Conservation (phyloP, 2,329 filamentous ascomycete genomes). For the Cladosporium sp. region DNA sequence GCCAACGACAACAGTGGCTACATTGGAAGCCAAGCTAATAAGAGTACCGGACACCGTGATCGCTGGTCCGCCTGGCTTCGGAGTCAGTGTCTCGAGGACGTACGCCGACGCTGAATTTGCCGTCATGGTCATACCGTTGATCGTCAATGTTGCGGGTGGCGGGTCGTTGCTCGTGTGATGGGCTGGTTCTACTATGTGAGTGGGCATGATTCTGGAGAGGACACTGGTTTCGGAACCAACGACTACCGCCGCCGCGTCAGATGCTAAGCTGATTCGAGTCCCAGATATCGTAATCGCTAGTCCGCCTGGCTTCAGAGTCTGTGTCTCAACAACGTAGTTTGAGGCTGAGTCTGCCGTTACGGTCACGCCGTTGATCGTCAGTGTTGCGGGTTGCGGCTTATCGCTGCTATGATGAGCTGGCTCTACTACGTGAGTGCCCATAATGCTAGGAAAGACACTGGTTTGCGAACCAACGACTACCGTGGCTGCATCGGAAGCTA, state of each 20-base stretch:
- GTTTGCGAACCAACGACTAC: background rate
- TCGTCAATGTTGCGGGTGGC: background rate
- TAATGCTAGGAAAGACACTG: background rate
- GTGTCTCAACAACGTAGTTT: too few species aligned
- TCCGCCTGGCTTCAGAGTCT: too few species aligned
- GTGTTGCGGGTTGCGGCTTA: too few species aligned
- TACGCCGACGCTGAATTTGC: background rate
- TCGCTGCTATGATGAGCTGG: background rate
- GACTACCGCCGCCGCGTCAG: background rate
- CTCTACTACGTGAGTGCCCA: background rate
- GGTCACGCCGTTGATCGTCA: too few species aligned
- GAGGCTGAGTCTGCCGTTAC: too few species aligned
- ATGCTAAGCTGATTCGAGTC: slow-evolving; percentile 25
- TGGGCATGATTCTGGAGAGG: background rate
- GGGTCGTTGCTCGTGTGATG: background rate
- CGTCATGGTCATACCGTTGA: background rate
- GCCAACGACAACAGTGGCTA: background rate
- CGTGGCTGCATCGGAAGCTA: background rate
- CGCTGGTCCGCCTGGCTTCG: slow-evolving; percentile 37
- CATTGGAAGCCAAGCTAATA: background rate
- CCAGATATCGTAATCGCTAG: slow-evolving; percentile 36
- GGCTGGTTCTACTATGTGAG: background rate
- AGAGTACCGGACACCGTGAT: background rate
- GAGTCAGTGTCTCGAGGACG: slow-evolving; percentile 30
- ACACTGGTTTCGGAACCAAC: background rate